Evolutionary conservation across 345 rosid species (phyloP).

Genomic region (Linum lewisii): DNA sequence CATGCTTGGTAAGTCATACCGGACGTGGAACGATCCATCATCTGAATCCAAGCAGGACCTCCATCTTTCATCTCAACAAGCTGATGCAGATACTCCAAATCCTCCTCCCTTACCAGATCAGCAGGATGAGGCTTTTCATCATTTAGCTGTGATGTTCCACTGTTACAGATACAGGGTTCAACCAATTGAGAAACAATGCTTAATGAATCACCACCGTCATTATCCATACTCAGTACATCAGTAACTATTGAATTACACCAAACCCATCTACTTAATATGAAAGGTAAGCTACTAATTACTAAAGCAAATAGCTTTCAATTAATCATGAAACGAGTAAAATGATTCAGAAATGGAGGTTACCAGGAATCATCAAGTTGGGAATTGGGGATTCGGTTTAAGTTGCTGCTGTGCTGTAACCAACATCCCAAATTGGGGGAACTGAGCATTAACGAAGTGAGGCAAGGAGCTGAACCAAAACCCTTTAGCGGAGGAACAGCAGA

Average conservation of each 20-base stretch:
- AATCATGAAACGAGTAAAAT: no score
- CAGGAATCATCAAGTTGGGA: neutral
- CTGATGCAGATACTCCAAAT: conserved; percentile 46
- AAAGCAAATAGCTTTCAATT: neutral
- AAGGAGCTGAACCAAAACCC: neutral
- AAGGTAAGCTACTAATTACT: no score
- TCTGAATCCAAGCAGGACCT: conserved; percentile 57
- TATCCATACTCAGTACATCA: no score
- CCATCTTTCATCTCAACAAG: conserved; percentile 70
- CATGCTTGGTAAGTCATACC: conserved; percentile 68
- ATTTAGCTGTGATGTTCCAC: neutral
- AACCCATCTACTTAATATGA: neutral
- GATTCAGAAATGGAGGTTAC: neutral
- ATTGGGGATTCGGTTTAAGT: neutral
- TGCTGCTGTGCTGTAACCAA: no score
- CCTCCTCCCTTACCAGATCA: conserved; percentile 40
- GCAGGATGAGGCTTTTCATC: neutral
- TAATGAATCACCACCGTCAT: neutral
- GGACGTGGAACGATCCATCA: conserved; percentile 62
- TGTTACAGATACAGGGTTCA: neutral
- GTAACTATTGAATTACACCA: neutral
- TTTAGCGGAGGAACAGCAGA: neutral
- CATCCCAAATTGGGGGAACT: neutral
- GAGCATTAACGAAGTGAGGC: neutral
- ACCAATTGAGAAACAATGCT: neutral